A percentile compares a stretch with the other conserved stretches of the same genome.
Conservation (phyloP, 768 basidiomycete species). For the Dacryopinax spathularia region DNA sequence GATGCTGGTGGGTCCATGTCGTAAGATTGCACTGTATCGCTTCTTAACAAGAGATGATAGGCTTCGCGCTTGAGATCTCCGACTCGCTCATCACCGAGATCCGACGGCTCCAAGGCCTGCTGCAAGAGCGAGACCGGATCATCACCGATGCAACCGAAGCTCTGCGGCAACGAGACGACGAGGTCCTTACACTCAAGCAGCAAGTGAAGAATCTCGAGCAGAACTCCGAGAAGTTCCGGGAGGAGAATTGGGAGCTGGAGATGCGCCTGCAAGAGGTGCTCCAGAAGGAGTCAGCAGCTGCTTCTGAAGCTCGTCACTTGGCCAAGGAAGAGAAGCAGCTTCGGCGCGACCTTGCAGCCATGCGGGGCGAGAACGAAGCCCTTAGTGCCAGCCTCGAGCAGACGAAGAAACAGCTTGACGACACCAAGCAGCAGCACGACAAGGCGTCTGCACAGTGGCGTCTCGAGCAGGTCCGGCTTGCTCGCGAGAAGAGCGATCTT, state of each 20-base stretch:
- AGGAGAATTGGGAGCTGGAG: conserved; percentile 98
- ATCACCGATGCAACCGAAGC: conserved; percentile 72
- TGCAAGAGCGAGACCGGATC: conserved; percentile 84
- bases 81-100: conserved; percentile 85
- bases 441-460: conserved; percentile 86
- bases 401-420: conserved; percentile 45
- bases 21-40: conserved; percentile 5
- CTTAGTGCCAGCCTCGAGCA: conserved; percentile 79
- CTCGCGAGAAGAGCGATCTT: conserved; percentile 85
- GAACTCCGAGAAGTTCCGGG: conserved; percentile 87
- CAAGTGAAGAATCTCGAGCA: conserved; percentile 57
- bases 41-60: conserved; percentile 32
- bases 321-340: conserved; percentile 76
- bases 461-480: conserved; percentile 71
- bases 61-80: conserved; percentile 97
- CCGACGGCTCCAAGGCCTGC: conserved; percentile 73
- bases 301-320: conserved; percentile 49
- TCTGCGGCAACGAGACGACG: conserved; percentile 33
- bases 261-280: conserved; percentile 80
- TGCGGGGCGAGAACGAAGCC: conserved; percentile 64
- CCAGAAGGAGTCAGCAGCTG: conserved; percentile 49
- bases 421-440: conserved; percentile 81
- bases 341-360: conserved; percentile 51
- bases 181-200: conserved; percentile 64
- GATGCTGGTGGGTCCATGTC: conserved; percentile 55